phyloP scores from a whole-genome alignment of 345 rosid genomes.

The Brassica napus region DNA sequence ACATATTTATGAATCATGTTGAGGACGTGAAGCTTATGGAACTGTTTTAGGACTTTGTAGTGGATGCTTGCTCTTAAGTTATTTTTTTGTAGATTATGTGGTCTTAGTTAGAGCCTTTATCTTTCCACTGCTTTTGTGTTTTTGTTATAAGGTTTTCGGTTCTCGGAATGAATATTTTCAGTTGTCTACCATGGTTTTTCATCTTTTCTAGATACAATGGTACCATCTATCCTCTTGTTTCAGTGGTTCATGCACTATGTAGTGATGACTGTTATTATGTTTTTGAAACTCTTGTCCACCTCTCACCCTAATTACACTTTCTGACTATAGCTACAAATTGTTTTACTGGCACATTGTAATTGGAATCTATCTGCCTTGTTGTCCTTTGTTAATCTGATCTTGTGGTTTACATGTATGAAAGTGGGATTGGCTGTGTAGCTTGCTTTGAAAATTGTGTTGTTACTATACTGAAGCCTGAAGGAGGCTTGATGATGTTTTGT shows the following conservation, averaged over 20 bases:
- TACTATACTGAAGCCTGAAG: constrained; percentile 40
- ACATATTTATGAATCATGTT: neutral
- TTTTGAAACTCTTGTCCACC: neutral
- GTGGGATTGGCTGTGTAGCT: neutral
- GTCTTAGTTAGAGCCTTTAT: neutral
- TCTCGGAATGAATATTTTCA: neutral
- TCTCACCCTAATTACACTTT: neutral
- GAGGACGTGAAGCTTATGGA: constrained; percentile 6
- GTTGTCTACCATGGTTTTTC: neutral
- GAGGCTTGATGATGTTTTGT: constrained; percentile 80
- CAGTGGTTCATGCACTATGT: neutral
- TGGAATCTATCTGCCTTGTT: no score
- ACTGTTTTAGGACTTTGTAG: neutral
- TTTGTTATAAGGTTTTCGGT: neutral
- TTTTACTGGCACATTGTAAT: no score
- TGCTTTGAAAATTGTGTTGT: constrained; percentile 21
- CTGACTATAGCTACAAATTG: neutral
- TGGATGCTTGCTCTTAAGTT: neutral
- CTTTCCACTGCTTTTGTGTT: neutral
- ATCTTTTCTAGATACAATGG: neutral
- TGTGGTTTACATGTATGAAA: neutral
- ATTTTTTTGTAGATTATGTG: neutral
- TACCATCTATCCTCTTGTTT: neutral
- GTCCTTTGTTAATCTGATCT: neutral
- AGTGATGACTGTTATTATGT: neutral